A percentile compares a stretch with the other conserved stretches of the same genome.
Evolutionary conservation across 768 basidiomycete species (phyloP).

Genomic region (Rhodocollybia butyracea): DNA sequence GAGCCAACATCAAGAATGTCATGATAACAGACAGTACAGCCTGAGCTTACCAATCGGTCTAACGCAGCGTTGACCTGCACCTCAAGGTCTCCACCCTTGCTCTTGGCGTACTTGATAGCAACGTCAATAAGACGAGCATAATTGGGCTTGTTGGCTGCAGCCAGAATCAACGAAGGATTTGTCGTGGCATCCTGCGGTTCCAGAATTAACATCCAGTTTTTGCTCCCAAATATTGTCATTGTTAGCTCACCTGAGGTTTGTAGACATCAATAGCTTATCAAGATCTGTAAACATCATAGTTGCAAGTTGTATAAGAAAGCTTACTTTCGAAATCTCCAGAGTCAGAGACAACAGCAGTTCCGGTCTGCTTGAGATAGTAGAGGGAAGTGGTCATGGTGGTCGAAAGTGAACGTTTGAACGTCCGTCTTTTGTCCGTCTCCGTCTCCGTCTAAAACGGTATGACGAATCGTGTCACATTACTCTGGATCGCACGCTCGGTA

Average conservation of each 20-base stretch:
- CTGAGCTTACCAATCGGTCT: slow-evolving; percentile 76
- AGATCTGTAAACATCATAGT: slow-evolving; percentile 2
- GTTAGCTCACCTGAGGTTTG: slow-evolving; percentile 89
- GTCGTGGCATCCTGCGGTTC: slow-evolving; percentile 86
- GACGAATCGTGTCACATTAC: too few relatives aligned
- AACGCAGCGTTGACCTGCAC: slow-evolving; percentile 73
- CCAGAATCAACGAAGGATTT: slow-evolving; percentile 93
- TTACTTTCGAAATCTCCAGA: slow-evolving; percentile 91
- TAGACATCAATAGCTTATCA: slow-evolving; percentile 84
- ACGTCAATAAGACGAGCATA: slow-evolving; percentile 79
- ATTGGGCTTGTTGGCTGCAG: slow-evolving; percentile 85
- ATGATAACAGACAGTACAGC: background rate
- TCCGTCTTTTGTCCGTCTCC: too few relatives aligned
- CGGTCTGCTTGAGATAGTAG: slow-evolving; percentile 83
- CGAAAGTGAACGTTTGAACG: too few relatives aligned
- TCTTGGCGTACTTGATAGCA: slow-evolving; percentile 72
- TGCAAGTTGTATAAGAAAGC: background rate
- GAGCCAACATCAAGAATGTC: background rate
- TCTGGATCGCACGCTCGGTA: too few relatives aligned
- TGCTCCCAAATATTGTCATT: background rate
- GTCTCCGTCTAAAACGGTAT: too few relatives aligned
- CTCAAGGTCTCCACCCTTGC: slow-evolving; percentile 77
- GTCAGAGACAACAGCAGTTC: slow-evolving; percentile 96
- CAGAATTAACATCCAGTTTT: background rate
- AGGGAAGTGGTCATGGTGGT: slow-evolving; percentile 75